Conservation (phyloP, 2,329 filamentous ascomycete species). For the Colletotrichum spaethianum region DNA sequence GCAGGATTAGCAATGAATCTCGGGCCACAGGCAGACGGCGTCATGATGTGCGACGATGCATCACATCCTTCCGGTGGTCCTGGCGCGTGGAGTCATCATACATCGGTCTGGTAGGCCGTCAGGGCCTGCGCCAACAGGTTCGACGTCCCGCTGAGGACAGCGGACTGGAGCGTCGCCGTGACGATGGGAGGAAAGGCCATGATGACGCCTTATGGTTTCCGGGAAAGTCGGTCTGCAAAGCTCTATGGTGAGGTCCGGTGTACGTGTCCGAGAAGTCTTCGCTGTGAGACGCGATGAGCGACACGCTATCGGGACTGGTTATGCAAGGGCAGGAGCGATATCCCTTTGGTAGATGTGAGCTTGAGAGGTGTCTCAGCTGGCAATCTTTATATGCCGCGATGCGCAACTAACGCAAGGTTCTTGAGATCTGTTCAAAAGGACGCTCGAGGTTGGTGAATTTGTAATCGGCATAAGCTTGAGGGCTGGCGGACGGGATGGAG, state of each 20-base stretch:
- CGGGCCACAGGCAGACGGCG: background rate
- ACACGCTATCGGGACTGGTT: background rate
- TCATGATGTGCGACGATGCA: background rate
- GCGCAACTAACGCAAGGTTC: background rate
- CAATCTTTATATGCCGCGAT: background rate
- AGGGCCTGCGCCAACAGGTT: conserved; percentile 83
- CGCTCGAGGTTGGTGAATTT: background rate
- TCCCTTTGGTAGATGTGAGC: background rate
- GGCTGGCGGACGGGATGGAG: background rate
- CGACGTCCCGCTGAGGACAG: conserved; percentile 75
- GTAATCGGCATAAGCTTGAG: background rate
- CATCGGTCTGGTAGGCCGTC: conserved; percentile 71
- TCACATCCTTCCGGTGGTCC: background rate
- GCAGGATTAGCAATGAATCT: conserved; percentile 18
- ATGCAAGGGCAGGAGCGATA: background rate
- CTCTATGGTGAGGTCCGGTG: background rate
- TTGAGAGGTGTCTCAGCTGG: background rate
- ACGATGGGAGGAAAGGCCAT: conserved; percentile 67
- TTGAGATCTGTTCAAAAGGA: background rate
- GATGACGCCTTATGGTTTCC: background rate
- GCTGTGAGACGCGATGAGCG: background rate
- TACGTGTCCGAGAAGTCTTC: background rate
- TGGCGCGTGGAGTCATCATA: conserved; percentile 52
- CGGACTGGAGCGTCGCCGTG: conserved; percentile 75
- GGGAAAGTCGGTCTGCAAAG: background rate